Percentiles rank a stretch among this genome's conserved stretches.
These are phyloP conservation scores for Huiozyma sinensis DNA, from an alignment of 805 yeast species.

Conservation along the genomic window DNA sequence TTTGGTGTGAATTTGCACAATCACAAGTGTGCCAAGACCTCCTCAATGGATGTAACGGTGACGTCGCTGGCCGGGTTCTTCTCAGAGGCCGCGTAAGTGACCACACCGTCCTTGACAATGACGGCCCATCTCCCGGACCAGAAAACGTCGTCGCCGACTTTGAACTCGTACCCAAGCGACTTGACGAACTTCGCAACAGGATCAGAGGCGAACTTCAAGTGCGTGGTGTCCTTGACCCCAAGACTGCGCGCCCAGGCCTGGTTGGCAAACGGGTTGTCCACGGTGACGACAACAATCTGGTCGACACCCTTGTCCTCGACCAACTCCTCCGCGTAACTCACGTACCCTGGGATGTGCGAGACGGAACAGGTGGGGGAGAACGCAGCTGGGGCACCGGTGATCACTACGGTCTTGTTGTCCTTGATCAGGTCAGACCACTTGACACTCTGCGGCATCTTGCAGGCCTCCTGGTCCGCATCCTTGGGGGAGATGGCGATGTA, in stretches of 20 bases:
- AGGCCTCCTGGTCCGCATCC: constrained; percentile 21
- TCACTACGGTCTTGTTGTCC: constrained; percentile 44
- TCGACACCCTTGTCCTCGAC: constrained; percentile 49
- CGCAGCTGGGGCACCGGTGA: constrained; percentile 79
- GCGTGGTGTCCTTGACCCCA: constrained; percentile 28
- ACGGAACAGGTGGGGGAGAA: constrained; percentile 76
- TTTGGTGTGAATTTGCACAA: not conserved
- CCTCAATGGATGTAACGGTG: constrained; percentile 28
- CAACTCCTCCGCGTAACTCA: constrained; percentile 39
- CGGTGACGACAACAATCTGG: constrained; percentile 49
- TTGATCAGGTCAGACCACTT: constrained; percentile 20
- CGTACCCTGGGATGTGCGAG: constrained; percentile 60
- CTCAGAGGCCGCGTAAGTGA: constrained; percentile 36
- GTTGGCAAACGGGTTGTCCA: constrained; percentile 62
- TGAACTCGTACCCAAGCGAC: constrained; percentile 47
- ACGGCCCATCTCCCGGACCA: constrained; percentile 67
- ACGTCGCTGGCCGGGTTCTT: constrained; percentile 29
- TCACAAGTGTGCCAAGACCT: constrained; percentile 24
- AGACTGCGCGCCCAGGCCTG: constrained; percentile 51
- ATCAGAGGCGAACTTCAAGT: constrained; percentile 54
- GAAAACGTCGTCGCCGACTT: constrained; percentile 41
- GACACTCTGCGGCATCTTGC: constrained; percentile 20
- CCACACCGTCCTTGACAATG: constrained; percentile 49
- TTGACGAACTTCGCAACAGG: constrained; percentile 50
- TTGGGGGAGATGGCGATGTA: constrained; percentile 20